These are phyloP conservation scores for Kazachstania viticola DNA, from an alignment of 805 yeast species.

Conservation along the genomic window DNA sequence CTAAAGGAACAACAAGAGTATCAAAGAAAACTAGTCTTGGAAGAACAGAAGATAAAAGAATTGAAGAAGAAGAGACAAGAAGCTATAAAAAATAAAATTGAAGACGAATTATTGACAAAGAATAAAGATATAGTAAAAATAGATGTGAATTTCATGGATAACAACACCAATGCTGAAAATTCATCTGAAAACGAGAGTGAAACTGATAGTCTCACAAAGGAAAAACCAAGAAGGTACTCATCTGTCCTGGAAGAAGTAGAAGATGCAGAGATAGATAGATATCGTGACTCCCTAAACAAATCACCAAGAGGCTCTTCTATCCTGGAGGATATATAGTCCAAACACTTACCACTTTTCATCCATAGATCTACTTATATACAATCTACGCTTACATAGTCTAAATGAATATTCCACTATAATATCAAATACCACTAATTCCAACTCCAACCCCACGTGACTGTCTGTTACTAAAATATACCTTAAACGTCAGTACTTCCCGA, in stretches of 20 bases:
- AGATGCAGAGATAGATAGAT: constrained; percentile 24
- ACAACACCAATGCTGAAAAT: constrained; percentile 1
- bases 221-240: constrained; percentile 5
- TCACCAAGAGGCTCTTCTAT: constrained; percentile 20
- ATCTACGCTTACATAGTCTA: too few species aligned
- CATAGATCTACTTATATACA: too few species aligned
- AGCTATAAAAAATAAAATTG: neutral
- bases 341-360: too few species aligned
- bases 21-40: neutral
- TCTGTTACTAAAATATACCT: too few species aligned
- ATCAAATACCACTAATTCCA: too few species aligned
- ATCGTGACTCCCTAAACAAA: constrained; percentile 12
- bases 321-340: too few species aligned
- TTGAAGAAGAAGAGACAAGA: constrained; percentile 1
- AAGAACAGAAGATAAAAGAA: constrained; percentile 6
- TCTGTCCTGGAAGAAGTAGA: constrained; percentile 25
- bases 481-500: too few species aligned
- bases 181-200: neutral
- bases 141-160: neutral
- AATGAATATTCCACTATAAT: too few species aligned
- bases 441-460: too few species aligned
- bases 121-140: neutral
- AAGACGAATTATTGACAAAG: neutral
- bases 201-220: neutral
- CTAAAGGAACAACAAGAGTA: constrained; percentile 2